Evolutionary conservation across 331 rosid species (phyloP), one percentile per base, ranked within the genome.

Genomic region (Pyrus hybrid): DNA sequence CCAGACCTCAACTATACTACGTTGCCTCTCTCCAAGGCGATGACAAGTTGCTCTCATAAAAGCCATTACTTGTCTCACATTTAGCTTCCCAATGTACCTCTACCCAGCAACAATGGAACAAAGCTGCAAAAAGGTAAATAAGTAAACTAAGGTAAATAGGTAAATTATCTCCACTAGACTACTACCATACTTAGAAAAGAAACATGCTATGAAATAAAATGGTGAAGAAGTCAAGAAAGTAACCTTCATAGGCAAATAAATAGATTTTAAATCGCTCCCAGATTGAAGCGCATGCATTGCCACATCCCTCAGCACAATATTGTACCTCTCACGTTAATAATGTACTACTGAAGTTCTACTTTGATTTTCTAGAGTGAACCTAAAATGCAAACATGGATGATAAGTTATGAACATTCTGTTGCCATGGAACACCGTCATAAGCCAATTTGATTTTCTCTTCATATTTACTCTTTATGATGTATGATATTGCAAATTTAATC

Each of bases 31-130:
- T 0, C 0, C 0, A n/a, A 97, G 98, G 8, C 97, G 89, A 63
- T 93, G 93, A 76, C 98, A 91, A 5, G 90, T 86, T 45, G 98
- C 98, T 61, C n/a, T 79, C 45, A 93, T 70, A 23, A 93, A 75
- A 17, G 57, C 51, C 5, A 85, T 75, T 1, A 93, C 97, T 78
- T 93, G 98, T 0, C 51, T 83, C 56, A 86, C 91, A 73, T 83
- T 85, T 18, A 93, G 74, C 65, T 77, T 87, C n/a, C 79, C 87
- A 0, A 96, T 37, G 72, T 93, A 93, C 45, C 98, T 77, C 63
- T 93, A 93, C 8, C 92, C 93, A 21, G 69, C 10, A 13, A 76
- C 87, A 81, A 93, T 91, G 1, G 14, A 26, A 63, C 89, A 89
- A 3, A 91, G 79, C 98, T 93, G 76, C 66, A 3, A 68, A 23